These are phyloP conservation scores for Xylariomycetidae sp. DNA, from an alignment of 2,329 filamentous ascomycete species.

Conservation along the genomic window DNA sequence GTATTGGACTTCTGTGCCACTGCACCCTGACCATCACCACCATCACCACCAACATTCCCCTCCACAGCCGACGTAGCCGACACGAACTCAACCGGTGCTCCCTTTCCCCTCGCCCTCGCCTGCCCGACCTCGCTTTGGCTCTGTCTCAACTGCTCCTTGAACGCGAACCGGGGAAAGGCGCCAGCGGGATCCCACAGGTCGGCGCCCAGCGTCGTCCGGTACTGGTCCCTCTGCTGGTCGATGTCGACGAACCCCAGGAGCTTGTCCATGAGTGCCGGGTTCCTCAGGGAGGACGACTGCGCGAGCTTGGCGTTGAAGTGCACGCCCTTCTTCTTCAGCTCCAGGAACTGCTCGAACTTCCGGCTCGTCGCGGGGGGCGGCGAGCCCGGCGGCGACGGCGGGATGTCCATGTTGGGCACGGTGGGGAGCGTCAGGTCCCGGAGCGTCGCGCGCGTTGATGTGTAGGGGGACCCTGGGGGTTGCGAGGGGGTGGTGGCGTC, in stretches of 20 bases:
- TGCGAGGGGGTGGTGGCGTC: background rate
- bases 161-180: slow-evolving; percentile 53
- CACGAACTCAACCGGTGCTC: slow-evolving; percentile 48
- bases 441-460: slow-evolving; percentile 57
- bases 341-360: slow-evolving; percentile 70
- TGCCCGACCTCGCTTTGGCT: slow-evolving; percentile 41
- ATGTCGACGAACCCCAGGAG: slow-evolving; percentile 63
- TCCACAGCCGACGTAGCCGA: slow-evolving; percentile 14
- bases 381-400: slow-evolving; percentile 64
- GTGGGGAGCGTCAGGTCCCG: slow-evolving; percentile 71
- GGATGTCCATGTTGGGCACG: slow-evolving; percentile 68
- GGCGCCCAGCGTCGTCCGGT: slow-evolving; percentile 55
- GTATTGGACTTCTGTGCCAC: too few species aligned
- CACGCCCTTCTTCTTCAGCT: slow-evolving; percentile 69
- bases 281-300: slow-evolving; percentile 61
- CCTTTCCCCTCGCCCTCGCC: slow-evolving; percentile 39
- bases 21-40: too few species aligned
- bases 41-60: slow-evolving; percentile 1
- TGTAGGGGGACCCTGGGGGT: slow-evolving; percentile 61
- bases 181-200: slow-evolving; percentile 56
- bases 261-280: slow-evolving; percentile 69
- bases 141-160: slow-evolving; percentile 43
- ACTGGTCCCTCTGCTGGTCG: slow-evolving; percentile 50
- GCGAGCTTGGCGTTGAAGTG: slow-evolving; percentile 77
- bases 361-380: slow-evolving; percentile 49